Evolutionary conservation across 257 asterid genomes (phyloP).

Genomic region (Plectranthus barbatus): DNA sequence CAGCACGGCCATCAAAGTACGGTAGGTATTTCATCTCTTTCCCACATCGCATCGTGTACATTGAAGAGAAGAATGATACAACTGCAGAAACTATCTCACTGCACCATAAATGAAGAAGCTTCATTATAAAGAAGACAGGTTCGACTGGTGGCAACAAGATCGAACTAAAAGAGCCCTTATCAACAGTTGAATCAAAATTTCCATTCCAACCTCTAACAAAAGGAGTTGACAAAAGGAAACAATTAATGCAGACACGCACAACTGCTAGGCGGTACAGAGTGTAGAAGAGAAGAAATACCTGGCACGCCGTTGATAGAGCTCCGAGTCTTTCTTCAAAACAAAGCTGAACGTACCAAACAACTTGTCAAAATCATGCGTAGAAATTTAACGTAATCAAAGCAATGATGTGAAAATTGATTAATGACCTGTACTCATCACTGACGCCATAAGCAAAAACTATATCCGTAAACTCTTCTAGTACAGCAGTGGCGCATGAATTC

Average conservation of each 20-base stretch:
- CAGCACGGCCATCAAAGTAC: conserved; percentile 78
- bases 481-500: conserved; percentile 72
- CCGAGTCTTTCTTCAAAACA: conserved; percentile 71
- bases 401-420: conserved; percentile 2
- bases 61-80: conserved; percentile 69
- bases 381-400: conserved; percentile 5
- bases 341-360: conserved; percentile 45
- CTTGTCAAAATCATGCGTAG: conserved; percentile 1
- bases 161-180: neutral
- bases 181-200: neutral
- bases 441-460: conserved; percentile 80
- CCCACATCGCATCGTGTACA: conserved; percentile 53
- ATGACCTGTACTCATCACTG: conserved; percentile 85
- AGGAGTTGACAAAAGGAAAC: neutral
- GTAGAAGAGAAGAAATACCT: conserved; percentile 49
- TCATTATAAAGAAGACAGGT: neutral
- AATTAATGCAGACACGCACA: neutral
- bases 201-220: neutral
- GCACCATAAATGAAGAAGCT: conserved; percentile 16
- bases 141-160: neutral
- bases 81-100: conserved; percentile 62
- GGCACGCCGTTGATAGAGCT: conserved; percentile 52
- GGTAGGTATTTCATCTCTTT: conserved; percentile 57
- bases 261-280: no score
- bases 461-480: conserved; percentile 68